A percentile compares a stretch with the other conserved stretches of the same genome.
These are phyloP conservation scores for Mycena metata DNA, from an alignment of 768 basidiomycete genomes.

Conservation along the genomic window DNA sequence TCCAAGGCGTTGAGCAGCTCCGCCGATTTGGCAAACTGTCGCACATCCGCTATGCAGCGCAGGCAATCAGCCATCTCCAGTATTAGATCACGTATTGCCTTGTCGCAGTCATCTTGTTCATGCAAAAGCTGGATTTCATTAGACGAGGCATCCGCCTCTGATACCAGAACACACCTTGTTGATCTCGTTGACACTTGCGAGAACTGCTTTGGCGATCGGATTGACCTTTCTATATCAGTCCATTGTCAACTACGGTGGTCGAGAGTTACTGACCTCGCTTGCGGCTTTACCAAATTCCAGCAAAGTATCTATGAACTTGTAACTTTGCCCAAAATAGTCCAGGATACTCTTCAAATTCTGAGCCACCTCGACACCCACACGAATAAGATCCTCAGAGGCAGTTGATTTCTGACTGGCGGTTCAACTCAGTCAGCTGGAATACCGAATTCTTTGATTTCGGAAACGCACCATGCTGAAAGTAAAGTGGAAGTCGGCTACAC, in stretches of 20 bases:
- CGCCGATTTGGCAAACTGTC: slow-evolving; percentile 40
- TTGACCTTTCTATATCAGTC: slow-evolving; percentile 38
- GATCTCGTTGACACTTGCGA: slow-evolving; percentile 41
- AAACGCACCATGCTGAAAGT: slow-evolving; percentile 25
- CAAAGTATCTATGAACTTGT: slow-evolving; percentile 33
- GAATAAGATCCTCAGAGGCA: neutral
- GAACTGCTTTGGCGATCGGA: slow-evolving; percentile 40
- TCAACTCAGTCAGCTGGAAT: no score
- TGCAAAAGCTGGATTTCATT: slow-evolving; percentile 8
- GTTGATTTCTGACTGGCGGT: neutral
- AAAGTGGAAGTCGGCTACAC: slow-evolving; percentile 1
- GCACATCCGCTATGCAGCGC: slow-evolving; percentile 40
- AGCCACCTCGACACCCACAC: neutral
- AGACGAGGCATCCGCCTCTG: no score
- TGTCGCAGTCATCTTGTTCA: neutral
- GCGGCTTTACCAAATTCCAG: neutral
- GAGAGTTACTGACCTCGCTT: slow-evolving; percentile 7
- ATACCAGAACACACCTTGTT: slow-evolving; percentile 39
- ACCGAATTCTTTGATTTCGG: no score
- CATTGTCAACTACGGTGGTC: slow-evolving; percentile 10
- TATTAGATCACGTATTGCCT: slow-evolving; percentile 24
- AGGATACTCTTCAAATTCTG: slow-evolving; percentile 31
- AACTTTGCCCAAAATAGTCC: slow-evolving; percentile 36
- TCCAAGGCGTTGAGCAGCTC: slow-evolving; percentile 43
- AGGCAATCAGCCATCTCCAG: slow-evolving; percentile 42